Conservation (phyloP, 345 rosid species). For the Anacardium occidentale region DNA sequence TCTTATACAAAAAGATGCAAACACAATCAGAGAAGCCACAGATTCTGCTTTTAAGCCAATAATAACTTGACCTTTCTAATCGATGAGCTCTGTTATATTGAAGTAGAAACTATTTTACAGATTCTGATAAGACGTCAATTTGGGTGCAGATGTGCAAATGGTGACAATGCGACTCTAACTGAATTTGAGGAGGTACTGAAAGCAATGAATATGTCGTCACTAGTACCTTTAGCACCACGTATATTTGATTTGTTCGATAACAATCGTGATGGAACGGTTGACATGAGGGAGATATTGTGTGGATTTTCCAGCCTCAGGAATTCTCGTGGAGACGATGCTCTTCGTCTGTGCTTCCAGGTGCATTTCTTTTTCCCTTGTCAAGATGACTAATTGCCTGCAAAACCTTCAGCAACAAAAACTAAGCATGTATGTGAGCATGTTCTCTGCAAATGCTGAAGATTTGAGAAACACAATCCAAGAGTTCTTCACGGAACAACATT, state of each 20-base stretch:
- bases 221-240: slow-evolving; percentile 56
- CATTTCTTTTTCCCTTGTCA: not conserved
- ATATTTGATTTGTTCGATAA: slow-evolving; percentile 60
- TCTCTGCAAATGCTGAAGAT: too few species aligned
- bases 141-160: slow-evolving; percentile 50
- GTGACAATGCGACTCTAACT: slow-evolving; percentile 58
- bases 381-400: not conserved
- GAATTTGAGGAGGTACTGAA: slow-evolving; percentile 64
- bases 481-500: not conserved
- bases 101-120: not conserved
- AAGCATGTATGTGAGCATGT: not conserved
- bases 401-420: not conserved
- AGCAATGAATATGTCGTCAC: slow-evolving; percentile 62
- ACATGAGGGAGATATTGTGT: slow-evolving; percentile 65
- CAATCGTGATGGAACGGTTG: slow-evolving; percentile 63
- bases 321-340: slow-evolving; percentile 65
- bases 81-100: not conserved
- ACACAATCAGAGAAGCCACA: not conserved
- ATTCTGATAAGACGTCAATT: not conserved
- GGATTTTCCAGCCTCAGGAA: slow-evolving; percentile 68
- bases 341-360: slow-evolving; percentile 63
- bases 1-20: too few species aligned
- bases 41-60: not conserved
- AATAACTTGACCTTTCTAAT: not conserved
- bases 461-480: not conserved